Percentiles rank a stretch among this genome's conserved stretches.
These are phyloP conservation scores for Sporothrix variecibatus DNA, from an alignment of 2,329 filamentous ascomycete species.

Conservation along the genomic window DNA sequence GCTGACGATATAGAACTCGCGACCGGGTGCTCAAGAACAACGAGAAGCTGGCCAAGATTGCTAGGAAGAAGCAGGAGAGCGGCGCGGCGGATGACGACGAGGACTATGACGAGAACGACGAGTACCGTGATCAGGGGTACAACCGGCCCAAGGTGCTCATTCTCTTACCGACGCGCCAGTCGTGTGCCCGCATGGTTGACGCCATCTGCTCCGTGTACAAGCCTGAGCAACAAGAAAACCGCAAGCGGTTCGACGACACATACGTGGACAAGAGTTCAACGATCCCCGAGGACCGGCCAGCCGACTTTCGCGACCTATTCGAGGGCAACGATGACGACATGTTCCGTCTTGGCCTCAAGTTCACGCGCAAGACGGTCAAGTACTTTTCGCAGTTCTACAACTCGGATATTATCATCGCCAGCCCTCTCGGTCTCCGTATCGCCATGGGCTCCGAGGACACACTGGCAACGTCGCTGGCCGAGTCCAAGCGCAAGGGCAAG, in stretches of 20 bases:
- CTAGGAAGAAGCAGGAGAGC: constrained; percentile 47
- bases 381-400: constrained; percentile 95
- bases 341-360: constrained; percentile 94
- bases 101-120: constrained; percentile 63
- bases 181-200: constrained; percentile 77
- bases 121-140: constrained; percentile 90
- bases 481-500: constrained; percentile 53
- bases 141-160: constrained; percentile 92
- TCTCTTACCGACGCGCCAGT: constrained; percentile 83
- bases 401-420: constrained; percentile 91
- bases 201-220: constrained; percentile 73
- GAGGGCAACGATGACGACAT: constrained; percentile 96
- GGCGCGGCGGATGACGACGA: constrained; percentile 60
- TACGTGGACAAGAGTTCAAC: constrained; percentile 68
- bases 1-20: constrained; percentile 60
- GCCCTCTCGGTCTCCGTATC: constrained; percentile 84
- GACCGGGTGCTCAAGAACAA: constrained; percentile 94
- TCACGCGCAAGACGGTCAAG: constrained; percentile 93
- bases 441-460: constrained; percentile 79
- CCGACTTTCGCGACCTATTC: constrained; percentile 87
- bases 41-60: constrained; percentile 66
- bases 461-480: constrained; percentile 35
- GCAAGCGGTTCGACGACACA: constrained; percentile 84
- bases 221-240: constrained; percentile 92
- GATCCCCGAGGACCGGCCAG: constrained; percentile 62